Conservation (phyloP, 2,329 filamentous ascomycete genomes). For the Cladosporium sp. region DNA sequence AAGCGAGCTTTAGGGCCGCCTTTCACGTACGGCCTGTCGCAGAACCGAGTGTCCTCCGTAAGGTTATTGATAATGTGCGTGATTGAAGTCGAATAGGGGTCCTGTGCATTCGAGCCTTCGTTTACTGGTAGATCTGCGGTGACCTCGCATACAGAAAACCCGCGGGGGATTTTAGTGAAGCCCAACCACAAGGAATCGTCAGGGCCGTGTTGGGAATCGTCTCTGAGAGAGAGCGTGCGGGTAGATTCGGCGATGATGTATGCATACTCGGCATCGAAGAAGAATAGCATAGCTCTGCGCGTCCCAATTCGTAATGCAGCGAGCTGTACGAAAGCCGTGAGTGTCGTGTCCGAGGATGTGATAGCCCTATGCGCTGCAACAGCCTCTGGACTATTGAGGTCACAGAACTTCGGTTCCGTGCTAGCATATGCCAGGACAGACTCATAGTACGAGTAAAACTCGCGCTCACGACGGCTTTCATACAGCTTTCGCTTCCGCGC, state of each 20-base stretch:
- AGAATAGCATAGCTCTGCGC: constrained; percentile 53
- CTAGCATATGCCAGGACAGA: constrained; percentile 1
- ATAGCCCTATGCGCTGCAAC: constrained; percentile 28
- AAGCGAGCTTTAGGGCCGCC: constrained; percentile 42
- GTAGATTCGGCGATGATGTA: constrained; percentile 58
- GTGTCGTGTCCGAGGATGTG: constrained; percentile 37
- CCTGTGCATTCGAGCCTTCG: constrained; percentile 24
- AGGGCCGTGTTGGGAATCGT: constrained; percentile 26
- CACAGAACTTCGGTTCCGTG: constrained; percentile 27
- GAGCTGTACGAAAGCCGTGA: constrained; percentile 54
- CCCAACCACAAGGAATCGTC: constrained; percentile 34
- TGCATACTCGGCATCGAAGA: constrained; percentile 52
- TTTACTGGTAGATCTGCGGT: constrained; percentile 29
- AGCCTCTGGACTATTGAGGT: constrained; percentile 27
- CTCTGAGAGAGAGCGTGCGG: constrained; percentile 44
- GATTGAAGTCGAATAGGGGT: background rate
- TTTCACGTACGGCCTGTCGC: constrained; percentile 32
- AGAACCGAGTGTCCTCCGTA: constrained; percentile 29
- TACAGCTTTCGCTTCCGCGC: constrained; percentile 20
- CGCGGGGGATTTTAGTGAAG: constrained; percentile 32
- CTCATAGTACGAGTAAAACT: constrained; percentile 37
- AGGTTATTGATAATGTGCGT: constrained; percentile 35
- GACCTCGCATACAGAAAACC: constrained; percentile 33
- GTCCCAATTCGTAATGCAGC: constrained; percentile 51
- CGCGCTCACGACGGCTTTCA: constrained; percentile 33